phyloP scores from a whole-genome alignment of 352 stramenopile genomes.

The Phytophthora boehmeriae region DNA sequence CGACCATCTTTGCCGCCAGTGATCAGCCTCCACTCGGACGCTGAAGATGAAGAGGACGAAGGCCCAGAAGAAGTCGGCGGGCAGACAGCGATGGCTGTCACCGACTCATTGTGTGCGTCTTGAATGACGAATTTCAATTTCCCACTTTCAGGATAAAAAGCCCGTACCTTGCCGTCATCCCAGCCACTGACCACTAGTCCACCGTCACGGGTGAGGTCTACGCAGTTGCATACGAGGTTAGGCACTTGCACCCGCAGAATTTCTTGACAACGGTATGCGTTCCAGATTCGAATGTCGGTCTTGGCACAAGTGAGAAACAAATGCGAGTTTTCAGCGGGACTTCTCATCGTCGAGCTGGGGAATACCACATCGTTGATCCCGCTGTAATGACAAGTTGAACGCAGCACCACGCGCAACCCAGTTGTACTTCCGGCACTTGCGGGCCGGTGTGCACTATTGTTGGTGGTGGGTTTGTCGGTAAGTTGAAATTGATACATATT shows the following conservation, averaged over 20 bases:
- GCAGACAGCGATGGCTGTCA: conserved; percentile 93
- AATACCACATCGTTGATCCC: conserved; percentile 96
- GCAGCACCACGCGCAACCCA: conserved; percentile 61
- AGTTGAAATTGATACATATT: conserved; percentile 94
- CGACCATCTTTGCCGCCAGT: conserved; percentile 95
- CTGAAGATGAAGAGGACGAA: conserved; percentile 21
- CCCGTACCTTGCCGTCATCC: conserved; percentile 97
- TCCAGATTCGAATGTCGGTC: conserved; percentile 97
- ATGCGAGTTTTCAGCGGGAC: conserved; percentile 85
- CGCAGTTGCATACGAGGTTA: conserved; percentile 96
- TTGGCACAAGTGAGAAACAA: conserved; percentile 96
- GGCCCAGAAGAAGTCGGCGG: conserved; percentile 46
- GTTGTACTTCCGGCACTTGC: conserved; percentile 14
- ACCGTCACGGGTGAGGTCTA: conserved; percentile 90
- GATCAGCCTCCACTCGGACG: conserved; percentile 87
- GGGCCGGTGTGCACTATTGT: conserved; percentile 26
- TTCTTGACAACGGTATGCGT: conserved; percentile 90
- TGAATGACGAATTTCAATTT: conserved; percentile 98
- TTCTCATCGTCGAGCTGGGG: conserved; percentile 55
- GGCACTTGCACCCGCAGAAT: conserved; percentile 97
- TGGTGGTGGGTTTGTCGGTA: conserved; percentile 25
- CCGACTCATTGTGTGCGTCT: conserved; percentile 94
- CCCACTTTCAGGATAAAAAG: conserved; percentile 96
- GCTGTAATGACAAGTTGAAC: conserved; percentile 91
- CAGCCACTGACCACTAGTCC: conserved; percentile 94